Conservation (phyloP, 2,329 filamentous ascomycete genomes). For the Monilinia aucupariae region DNA sequence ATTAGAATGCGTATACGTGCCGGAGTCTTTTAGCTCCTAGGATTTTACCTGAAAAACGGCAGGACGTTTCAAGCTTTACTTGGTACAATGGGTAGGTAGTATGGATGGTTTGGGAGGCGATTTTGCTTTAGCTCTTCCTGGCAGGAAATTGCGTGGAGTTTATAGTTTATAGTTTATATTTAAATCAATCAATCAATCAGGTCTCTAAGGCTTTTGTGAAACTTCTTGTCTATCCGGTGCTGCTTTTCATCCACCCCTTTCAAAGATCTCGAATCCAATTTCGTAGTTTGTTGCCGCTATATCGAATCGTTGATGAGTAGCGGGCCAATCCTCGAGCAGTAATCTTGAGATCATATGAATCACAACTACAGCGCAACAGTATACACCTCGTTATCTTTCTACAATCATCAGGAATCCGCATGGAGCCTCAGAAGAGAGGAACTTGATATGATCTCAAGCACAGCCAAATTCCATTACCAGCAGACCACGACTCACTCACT, state of each 20-base stretch:
- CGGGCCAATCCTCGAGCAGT: neutral
- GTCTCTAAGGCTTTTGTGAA: neutral
- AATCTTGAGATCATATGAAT: neutral
- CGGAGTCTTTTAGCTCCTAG: too few species aligned
- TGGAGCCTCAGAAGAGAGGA: too few species aligned
- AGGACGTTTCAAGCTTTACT: neutral
- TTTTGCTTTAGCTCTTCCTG: neutral
- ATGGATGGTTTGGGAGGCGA: neutral
- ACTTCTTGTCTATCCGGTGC: neutral
- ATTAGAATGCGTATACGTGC: neutral
- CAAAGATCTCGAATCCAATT: neutral
- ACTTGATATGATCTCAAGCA: too few species aligned
- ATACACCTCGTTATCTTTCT: too few species aligned
- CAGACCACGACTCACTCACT: too few species aligned
- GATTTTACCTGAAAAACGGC: too few species aligned
- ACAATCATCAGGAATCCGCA: too few species aligned
- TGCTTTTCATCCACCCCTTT: neutral
- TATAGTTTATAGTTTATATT: neutral
- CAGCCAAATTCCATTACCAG: too few species aligned
- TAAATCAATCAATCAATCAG: neutral
- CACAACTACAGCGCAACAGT: too few species aligned
- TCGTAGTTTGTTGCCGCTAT: neutral
- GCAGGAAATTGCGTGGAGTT: neutral
- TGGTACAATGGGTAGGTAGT: neutral
- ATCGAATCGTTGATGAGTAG: neutral